Base-by-base conservation (phyloP, 1,139 yeast genomes). In the Blastobotrys buckinghamii region DNA sequence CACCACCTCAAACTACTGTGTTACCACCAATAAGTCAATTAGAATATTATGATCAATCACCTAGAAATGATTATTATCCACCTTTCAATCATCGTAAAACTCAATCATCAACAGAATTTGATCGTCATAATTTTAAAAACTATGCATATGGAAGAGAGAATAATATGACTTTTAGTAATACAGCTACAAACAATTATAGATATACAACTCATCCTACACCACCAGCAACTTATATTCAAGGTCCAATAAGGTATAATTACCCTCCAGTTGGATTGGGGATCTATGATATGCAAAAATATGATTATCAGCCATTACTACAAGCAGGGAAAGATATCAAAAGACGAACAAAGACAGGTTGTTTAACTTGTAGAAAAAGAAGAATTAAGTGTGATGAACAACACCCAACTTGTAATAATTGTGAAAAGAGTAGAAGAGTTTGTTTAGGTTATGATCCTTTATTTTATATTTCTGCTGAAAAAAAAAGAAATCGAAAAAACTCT, bases 321-420 rank as follows among this genome's bases (percentile, higher is more conserved):
- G 54, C 54, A 2, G 52, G 53, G 24, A 59, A 56, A 45, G 65
- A 62, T 45, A 63, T 66, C 48, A 66, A 66, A 47, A 54, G 70
- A 15, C 71, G 80, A 59, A 83, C 90, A 2, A 74, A 84, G 62
- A 82, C 90, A 0, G 92, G 92, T 1, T 84, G 92, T 61, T 63
- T 82, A 49, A 84, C 90, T 0, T 84, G 92, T 61, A 71, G 90
- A 39, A 78, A 79, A 58, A 71, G 90, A 59, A 70, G 89, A 53
- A 82, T 84, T 56, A 67, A 49, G 61, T 84, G 92, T 67, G 92
- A 83, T 62, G 92, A 84, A 65, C 68, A 82, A 45, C 84, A 81
- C 57, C 92, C 92, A 1, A 74, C 76, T 46, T 85, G 94, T 61
- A 73, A 71, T 59, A 84, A 85, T 63, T 85, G 95, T 63, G 84